Base-by-base conservation (phyloP, 2,329 filamentous ascomycete genomes). In the Xylariaceae sp. region DNA sequence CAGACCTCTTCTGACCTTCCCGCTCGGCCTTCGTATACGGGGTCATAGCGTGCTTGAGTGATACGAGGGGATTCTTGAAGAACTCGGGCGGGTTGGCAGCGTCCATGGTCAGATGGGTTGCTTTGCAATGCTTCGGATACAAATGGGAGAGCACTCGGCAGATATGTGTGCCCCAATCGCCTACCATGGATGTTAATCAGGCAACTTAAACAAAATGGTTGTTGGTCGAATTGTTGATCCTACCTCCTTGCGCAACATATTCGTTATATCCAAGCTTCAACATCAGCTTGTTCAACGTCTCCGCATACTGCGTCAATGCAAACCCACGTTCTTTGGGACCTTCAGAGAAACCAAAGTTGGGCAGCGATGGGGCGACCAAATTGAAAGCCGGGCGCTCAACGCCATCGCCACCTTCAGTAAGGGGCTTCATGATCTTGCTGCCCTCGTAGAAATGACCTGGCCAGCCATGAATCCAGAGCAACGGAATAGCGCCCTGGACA, bases 391-490 rank as follows among this genome's bases (percentile, higher is more conserved):
- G 77, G 8, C 54, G 55, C 11, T 66, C 51, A 52, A 67, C 61
- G 3, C 63, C 73, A 54, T 64, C 72, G 34, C 61, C 58, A 7
- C 67, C 74, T 39, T 73, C 68, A 0, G 72, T 72, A 11, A 82
- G 71, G 0, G 77, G 72, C 1, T 77, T 78, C 5, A 91, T 74
- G 51, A 90, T 74, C 67, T 88, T 89, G 17, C 75, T 73, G 1
- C 84, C 85, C 72, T 90, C 87, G 51, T 88, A 69, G 68, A 88
- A 89, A 63, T 82, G 86, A 1, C 88, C 88, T 0, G 88, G 88
- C 83, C 84, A 73, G 49, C 71, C 71, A 53, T 73, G 71, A 23
- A 73, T 67, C 60, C 71, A 73, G 49, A 72, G 62, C 47, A 72
- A 61, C 3, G 71, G 71, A 18, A 73, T 69, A 11, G 71, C 71